Evolutionary conservation across 306 rosid species (phyloP), one percentile per base, ranked within the genome.

Genomic region (Vicia villosa): DNA sequence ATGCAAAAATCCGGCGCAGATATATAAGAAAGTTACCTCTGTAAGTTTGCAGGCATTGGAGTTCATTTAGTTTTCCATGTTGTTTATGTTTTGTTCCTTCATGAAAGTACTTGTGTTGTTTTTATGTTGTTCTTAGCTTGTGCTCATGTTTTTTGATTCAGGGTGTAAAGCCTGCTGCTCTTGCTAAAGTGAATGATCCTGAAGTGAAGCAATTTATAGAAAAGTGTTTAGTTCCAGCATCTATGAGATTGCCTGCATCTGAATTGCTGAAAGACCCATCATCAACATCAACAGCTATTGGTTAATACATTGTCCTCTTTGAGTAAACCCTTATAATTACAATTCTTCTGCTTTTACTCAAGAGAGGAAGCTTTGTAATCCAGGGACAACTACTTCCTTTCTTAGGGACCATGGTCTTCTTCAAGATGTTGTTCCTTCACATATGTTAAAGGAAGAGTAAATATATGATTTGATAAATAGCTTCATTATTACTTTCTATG

Each of bases 131-230:
- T 20, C 12, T 36, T 69, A 8, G 51, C 55, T 60, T 37, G 54
- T 28, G 17, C 20, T 58, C 58, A 58, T 13, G 6, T 72, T 50
- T 42, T 66, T 37, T 60, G 41, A 49, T 83, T 59, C 72, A 94
- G 99, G 99, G 97, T 47, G 72, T 87, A 75, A 91, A 80, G 81
- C 99, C 99, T 21, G 88, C 95, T 66, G 76, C 97, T 38, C 97
- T 94, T 17, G 49, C 69, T 21, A 89, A 83, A 80, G 97, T 94
- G 74, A 74, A 11, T 57, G 89, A 91, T 68, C 88, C 84, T 4
- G 73, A 86, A 79, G 81, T 87, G 45, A 94, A 82, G 84, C 87
- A 79, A 74, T 91, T 94, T 78, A 94, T 94, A 19, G 97, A 89
- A 79, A 94, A 84, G 79, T 94, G 98, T 82, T 69, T 94, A 50